Percentiles rank a stretch among this genome's conserved stretches.
Evolutionary conservation across 2,329 filamentous ascomycete species (phyloP).

Genomic region (Trichoderma harzianum): DNA sequence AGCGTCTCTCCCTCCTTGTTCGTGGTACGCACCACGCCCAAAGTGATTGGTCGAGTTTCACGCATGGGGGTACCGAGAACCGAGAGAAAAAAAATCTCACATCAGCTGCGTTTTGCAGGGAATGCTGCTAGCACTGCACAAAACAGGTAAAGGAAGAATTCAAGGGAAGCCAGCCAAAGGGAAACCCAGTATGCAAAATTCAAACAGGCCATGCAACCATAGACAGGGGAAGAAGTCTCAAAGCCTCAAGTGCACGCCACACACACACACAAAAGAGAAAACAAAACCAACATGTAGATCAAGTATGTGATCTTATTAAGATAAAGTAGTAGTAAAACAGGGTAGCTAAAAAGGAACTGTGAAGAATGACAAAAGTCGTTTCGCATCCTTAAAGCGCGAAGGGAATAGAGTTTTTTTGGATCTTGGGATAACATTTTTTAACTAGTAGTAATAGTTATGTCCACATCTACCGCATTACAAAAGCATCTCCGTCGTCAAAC

Average conservation of each 20-base stretch:
- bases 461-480: conserved; percentile 15
- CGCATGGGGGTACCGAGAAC: not conserved
- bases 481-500: conserved; percentile 14
- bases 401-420: not conserved
- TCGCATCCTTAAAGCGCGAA: conserved; percentile 5
- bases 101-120: not conserved
- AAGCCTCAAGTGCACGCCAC: not conserved
- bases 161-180: not conserved
- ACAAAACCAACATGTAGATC: not conserved
- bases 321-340: conserved; percentile 9
- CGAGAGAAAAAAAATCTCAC: not conserved
- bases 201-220: not conserved
- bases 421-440: conserved; percentile 9
- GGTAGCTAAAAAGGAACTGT: not conserved
- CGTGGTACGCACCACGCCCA: not conserved
- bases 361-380: not conserved
- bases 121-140: not conserved
- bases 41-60: conserved; percentile 2
- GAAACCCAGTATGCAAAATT: not conserved
- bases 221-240: not conserved
- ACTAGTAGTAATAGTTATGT: conserved; percentile 3
- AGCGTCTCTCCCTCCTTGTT: not conserved
- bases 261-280: not conserved
- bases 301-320: conserved; percentile 7
- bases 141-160: not conserved